Conservation (phyloP, 345 rosid genomes). For the Eutrema heterophyllum region DNA sequence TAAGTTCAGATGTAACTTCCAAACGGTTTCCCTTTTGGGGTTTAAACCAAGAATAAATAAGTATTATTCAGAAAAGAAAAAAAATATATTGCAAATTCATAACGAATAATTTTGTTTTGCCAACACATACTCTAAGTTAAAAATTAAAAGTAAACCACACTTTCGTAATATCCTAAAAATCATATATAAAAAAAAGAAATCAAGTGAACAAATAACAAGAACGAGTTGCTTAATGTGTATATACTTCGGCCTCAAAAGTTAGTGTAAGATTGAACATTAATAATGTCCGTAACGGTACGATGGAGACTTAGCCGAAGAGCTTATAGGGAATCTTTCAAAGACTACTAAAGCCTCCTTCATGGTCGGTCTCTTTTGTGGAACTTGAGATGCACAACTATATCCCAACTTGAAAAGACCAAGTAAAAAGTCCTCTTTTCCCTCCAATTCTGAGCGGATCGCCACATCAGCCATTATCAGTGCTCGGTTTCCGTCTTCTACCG, state of each 20-base stretch:
- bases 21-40: too few species aligned
- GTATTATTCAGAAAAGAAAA: too few species aligned
- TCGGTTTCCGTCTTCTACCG: conserved; percentile 55
- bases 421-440: conserved; percentile 76
- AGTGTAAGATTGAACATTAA: background rate
- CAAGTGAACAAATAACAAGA: background rate
- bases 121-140: background rate
- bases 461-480: conserved; percentile 68
- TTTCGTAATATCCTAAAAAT: conserved; percentile 4
- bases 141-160: background rate
- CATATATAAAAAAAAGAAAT: background rate
- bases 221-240: conserved; percentile 17
- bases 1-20: too few species aligned
- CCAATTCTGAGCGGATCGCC: conserved; percentile 65
- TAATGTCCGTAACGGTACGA: conserved; percentile 28
- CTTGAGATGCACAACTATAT: conserved; percentile 71
- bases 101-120: background rate
- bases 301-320: conserved; percentile 30
- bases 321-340: conserved; percentile 59
- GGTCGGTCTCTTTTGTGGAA: conserved; percentile 86
- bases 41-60: too few species aligned
- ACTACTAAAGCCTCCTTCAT: conserved; percentile 76
- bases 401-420: conserved; percentile 77
- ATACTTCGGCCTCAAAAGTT: conserved; percentile 22
- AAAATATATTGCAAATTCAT: background rate